Conservation (phyloP, 108 stramenopile species). For the Cyclotella atomus region DNA sequence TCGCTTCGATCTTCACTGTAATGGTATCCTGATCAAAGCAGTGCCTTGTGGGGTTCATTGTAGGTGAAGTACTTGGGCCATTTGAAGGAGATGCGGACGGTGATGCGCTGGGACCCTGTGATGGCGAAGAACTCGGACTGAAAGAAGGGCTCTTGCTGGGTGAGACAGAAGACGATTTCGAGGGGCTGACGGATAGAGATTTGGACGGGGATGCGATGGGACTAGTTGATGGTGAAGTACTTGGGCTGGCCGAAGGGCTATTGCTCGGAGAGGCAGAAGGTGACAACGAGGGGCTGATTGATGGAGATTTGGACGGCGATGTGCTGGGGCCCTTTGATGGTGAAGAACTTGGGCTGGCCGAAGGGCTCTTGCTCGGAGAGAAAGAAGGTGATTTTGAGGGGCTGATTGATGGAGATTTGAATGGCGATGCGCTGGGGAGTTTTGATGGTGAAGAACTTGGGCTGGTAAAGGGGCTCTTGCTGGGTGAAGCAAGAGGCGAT, state of each 20-base stretch:
- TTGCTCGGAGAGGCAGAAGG: neutral
- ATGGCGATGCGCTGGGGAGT: too few species aligned
- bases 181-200: neutral
- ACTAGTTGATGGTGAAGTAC: conserved; percentile 1
- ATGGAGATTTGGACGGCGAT: too few species aligned
- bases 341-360: too few species aligned
- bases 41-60: neutral
- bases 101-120: neutral
- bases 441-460: too few species aligned
- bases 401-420: too few species aligned
- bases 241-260: neutral
- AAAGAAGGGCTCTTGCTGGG: neutral
- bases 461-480: too few species aligned
- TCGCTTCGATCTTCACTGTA: neutral
- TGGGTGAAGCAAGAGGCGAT: too few species aligned
- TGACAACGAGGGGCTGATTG: too few species aligned
- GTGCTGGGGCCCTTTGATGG: too few species aligned
- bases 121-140: neutral
- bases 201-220: neutral
- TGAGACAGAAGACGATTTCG: neutral
- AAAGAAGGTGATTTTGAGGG: neutral
- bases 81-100: neutral
- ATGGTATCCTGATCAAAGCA: neutral
- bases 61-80: conserved; percentile 1
- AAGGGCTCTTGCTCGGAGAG: neutral